Evolutionary conservation across 495 filamentous ascomycete genomes (phyloP).

Genomic region (Neurospora sublineolata): DNA sequence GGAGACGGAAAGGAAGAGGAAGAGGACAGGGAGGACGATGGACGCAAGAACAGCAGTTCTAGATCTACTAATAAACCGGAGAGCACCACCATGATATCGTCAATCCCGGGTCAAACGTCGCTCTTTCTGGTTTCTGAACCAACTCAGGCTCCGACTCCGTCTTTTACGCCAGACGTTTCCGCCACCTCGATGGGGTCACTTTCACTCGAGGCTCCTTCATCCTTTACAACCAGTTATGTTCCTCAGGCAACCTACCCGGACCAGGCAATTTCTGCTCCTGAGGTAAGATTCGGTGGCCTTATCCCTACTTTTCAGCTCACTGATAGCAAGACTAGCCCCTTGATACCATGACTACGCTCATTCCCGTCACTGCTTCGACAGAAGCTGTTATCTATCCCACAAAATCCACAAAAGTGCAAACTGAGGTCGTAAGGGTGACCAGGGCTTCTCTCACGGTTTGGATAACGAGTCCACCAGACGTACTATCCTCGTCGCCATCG

Average conservation of each 20-base stretch:
- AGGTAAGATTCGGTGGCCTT: slow-evolving; percentile 8
- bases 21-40: slow-evolving; percentile 3
- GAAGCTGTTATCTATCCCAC: not conserved
- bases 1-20: slow-evolving; percentile 2
- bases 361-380: not conserved
- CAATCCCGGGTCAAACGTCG: not conserved
- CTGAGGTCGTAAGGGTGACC: not conserved
- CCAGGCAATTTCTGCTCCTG: not conserved
- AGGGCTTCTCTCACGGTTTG: not conserved
- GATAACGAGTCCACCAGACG: not conserved
- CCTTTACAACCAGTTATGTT: not conserved
- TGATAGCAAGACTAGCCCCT: not conserved
- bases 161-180: not conserved
- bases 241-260: slow-evolving; percentile 1
- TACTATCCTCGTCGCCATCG: not conserved
- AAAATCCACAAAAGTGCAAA: not conserved
- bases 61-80: not conserved
- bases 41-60: slow-evolving; percentile 1
- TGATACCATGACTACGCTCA: not conserved
- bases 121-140: not conserved
- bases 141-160: not conserved
- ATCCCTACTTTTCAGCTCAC: not conserved
- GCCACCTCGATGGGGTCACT: not conserved
- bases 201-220: not conserved
- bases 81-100: not conserved